These are phyloP conservation scores for Ophiosphaerella narmari DNA, from an alignment of 2,329 filamentous ascomycete species.

Conservation along the genomic window DNA sequence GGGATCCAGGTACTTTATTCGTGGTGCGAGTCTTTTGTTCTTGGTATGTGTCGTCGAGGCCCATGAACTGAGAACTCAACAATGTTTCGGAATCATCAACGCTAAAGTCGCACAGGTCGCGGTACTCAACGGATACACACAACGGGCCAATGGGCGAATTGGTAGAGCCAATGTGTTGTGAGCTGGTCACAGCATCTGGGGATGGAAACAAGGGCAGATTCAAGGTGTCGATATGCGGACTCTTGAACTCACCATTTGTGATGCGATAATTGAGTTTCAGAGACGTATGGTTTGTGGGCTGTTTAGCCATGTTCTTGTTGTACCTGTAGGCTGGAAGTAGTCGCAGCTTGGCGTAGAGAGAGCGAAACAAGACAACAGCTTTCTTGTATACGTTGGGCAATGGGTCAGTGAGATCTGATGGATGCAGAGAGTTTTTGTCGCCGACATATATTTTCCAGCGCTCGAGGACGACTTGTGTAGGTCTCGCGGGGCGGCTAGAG, in stretches of 20 bases:
- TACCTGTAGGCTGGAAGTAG: slow-evolving; percentile 88
- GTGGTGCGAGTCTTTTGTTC: slow-evolving; percentile 66
- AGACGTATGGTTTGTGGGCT: slow-evolving; percentile 62
- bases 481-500: slow-evolving; percentile 49
- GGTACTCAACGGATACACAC: slow-evolving; percentile 79
- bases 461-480: slow-evolving; percentile 81
- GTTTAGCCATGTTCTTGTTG: slow-evolving; percentile 73
- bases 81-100: slow-evolving; percentile 90
- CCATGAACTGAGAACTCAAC: slow-evolving; percentile 91
- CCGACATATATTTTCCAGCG: slow-evolving; percentile 88
- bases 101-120: slow-evolving; percentile 86
- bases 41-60: slow-evolving; percentile 85
- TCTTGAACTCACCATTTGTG: slow-evolving; percentile 61
- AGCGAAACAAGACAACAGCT: slow-evolving; percentile 91
- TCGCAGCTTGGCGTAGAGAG: slow-evolving; percentile 80
- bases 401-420: slow-evolving; percentile 59
- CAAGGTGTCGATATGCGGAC: slow-evolving; percentile 68
- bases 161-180: slow-evolving; percentile 80
- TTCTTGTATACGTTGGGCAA: slow-evolving; percentile 96
- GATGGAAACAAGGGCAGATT: slow-evolving; percentile 69
- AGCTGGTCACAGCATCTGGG: slow-evolving; percentile 62
- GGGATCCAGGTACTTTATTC: slow-evolving; percentile 69
- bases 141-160: slow-evolving; percentile 87
- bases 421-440: slow-evolving; percentile 59
- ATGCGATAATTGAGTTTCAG: slow-evolving; percentile 83